phyloP scores from a whole-genome alignment of 2,329 filamentous ascomycete species.

The Sordariomycetes sp. region DNA sequence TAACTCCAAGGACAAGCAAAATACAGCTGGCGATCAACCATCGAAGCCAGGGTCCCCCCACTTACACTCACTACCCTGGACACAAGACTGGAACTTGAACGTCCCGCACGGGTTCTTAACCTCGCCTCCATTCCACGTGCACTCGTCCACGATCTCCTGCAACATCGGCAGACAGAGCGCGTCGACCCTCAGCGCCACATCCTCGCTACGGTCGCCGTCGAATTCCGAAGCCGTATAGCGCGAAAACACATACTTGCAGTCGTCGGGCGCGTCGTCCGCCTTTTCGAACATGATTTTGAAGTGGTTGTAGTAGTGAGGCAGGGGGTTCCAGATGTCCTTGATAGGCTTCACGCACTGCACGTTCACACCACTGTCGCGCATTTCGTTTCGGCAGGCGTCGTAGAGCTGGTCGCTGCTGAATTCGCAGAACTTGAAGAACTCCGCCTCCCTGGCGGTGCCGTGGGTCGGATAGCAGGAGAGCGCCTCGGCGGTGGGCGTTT shows the following conservation, averaged over 20 bases:
- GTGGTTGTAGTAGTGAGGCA: no score
- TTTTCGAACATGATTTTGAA: neutral
- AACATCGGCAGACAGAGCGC: neutral
- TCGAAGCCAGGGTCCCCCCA: neutral
- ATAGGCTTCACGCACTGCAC: neutral
- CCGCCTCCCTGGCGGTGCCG: neutral
- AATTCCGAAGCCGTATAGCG: neutral
- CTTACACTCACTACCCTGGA: neutral
- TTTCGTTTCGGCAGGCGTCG: neutral
- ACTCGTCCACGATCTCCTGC: slow-evolving; percentile 1
- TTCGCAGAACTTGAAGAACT: neutral
- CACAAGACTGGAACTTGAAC: neutral
- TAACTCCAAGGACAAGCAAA: neutral
- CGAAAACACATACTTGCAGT: slow-evolving; percentile 7
- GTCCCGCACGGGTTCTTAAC: slow-evolving; percentile 3
- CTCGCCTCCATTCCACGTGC: slow-evolving; percentile 5
- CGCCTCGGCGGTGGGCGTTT: neutral
- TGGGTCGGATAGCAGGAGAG: neutral
- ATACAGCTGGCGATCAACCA: neutral
- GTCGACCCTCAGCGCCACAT: slow-evolving; percentile 1
- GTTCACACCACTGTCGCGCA: neutral
- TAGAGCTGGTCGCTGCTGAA: neutral
- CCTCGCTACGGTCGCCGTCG: neutral
- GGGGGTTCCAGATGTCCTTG: no score
- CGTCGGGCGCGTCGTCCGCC: slow-evolving; percentile 4